Conservation (phyloP, 257 asterid genomes). For the Solanum pimpinellifolium region DNA sequence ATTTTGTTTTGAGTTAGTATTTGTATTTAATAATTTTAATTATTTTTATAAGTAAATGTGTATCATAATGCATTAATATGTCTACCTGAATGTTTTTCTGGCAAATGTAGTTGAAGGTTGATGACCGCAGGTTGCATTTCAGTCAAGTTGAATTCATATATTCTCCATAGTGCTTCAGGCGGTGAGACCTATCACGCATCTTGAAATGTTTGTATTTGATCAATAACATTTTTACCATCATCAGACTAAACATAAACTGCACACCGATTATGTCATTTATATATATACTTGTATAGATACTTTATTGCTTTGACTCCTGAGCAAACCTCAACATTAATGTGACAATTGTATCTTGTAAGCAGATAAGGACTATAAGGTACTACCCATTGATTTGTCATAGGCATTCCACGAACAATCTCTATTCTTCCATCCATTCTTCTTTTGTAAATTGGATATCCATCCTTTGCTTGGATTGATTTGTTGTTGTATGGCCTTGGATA, state of each 20-base stretch:
- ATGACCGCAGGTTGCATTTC: too few species aligned
- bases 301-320: not conserved
- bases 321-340: not conserved
- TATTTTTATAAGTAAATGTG: too few species aligned
- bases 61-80: not conserved
- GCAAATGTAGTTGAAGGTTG: too few species aligned
- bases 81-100: too few species aligned
- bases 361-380: not conserved
- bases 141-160: too few species aligned
- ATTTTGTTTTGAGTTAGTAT: too few species aligned
- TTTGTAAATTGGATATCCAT: not conserved
- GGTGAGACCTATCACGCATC: not conserved
- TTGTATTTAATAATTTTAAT: too few species aligned
- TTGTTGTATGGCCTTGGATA: not conserved
- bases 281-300: not conserved
- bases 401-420: not conserved
- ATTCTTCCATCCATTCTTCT: not conserved
- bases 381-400: not conserved
- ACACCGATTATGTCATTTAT: not conserved
- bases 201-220: not conserved
- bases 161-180: not conserved
- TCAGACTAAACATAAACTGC: not conserved
- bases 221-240: not conserved
- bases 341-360: not conserved
- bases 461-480: not conserved